A percentile compares a stretch with the other conserved stretches of the same genome.
Conservation (phyloP, 2,329 filamentous ascomycete genomes). For the Aureobasidium sp. region DNA sequence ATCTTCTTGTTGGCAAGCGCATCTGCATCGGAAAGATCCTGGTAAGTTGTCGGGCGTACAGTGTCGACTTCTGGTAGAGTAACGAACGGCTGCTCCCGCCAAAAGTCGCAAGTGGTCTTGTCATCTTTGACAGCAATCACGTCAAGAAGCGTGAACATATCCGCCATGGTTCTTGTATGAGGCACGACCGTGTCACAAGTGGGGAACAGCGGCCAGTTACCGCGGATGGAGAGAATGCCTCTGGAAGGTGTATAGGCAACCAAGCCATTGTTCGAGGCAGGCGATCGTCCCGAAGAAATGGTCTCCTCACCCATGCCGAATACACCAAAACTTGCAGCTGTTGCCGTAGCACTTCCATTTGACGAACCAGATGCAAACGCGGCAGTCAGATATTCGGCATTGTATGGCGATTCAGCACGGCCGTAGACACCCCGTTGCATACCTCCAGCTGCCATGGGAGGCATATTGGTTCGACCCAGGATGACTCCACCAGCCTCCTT, state of each 20-base stretch:
- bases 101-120: constrained; percentile 43
- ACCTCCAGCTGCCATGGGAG: constrained; percentile 50
- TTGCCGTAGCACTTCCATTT: constrained; percentile 46
- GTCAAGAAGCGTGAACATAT: constrained; percentile 43
- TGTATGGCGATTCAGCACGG: constrained; percentile 49
- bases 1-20: neutral
- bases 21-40: neutral
- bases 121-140: constrained; percentile 38
- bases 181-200: constrained; percentile 49
- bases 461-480: constrained; percentile 52
- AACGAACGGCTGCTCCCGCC: constrained; percentile 43
- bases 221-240: constrained; percentile 43
- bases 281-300: constrained; percentile 47
- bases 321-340: constrained; percentile 41
- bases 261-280: constrained; percentile 49
- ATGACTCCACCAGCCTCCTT: constrained; percentile 43
- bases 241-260: constrained; percentile 49
- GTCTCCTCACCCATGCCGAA: constrained; percentile 50
- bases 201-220: constrained; percentile 48
- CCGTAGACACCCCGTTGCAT: constrained; percentile 51
- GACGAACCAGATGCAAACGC: constrained; percentile 51
- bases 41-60: neutral
- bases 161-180: constrained; percentile 42
- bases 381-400: constrained; percentile 43
- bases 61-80: constrained; percentile 26